These are phyloP conservation scores for Pseudozyma flocculosa DNA, from an alignment of 1,284 basidiomycete genomes.

Conservation along the genomic window DNA sequence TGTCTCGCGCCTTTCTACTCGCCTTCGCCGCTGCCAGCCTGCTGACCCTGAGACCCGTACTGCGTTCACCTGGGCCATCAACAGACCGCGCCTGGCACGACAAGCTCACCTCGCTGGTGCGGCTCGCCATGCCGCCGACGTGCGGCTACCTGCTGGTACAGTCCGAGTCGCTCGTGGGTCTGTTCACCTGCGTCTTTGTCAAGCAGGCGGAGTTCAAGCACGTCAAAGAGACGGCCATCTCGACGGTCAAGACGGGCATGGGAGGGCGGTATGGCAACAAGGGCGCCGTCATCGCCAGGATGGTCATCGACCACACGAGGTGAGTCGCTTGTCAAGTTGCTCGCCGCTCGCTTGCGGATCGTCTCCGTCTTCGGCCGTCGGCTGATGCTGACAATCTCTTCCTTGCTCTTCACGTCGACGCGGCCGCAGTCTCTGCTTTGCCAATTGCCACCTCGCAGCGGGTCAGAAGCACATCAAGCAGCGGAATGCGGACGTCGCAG, in stretches of 20 bases:
- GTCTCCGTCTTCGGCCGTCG: neutral
- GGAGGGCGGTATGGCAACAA: constrained; percentile 93
- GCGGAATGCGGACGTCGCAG: constrained; percentile 81
- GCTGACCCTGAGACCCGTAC: too few species aligned
- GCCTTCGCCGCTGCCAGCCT: too few species aligned
- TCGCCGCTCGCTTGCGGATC: too few species aligned
- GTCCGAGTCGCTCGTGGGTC: constrained; percentile 84
- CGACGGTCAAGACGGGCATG: constrained; percentile 85
- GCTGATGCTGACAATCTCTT: neutral
- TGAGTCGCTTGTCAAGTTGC: constrained; percentile 1
- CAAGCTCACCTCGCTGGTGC: constrained; percentile 41
- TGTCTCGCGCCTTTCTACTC: neutral
- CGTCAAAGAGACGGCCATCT: constrained; percentile 72
- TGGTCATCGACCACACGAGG: constrained; percentile 75
- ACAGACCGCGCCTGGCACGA: constrained; percentile 44
- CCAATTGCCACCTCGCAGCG: constrained; percentile 95
- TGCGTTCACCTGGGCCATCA: neutral
- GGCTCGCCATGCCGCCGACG: constrained; percentile 43
- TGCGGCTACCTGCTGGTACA: constrained; percentile 75
- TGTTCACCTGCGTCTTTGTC: constrained; percentile 85
- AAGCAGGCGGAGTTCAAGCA: constrained; percentile 63
- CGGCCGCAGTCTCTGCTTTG: constrained; percentile 74
- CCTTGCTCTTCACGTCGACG: neutral
- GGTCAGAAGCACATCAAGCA: constrained; percentile 80
- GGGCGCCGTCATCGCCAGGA: constrained; percentile 87